Base-by-base conservation (phyloP, 768 basidiomycete genomes). In the Melanogaster broomeanus region DNA sequence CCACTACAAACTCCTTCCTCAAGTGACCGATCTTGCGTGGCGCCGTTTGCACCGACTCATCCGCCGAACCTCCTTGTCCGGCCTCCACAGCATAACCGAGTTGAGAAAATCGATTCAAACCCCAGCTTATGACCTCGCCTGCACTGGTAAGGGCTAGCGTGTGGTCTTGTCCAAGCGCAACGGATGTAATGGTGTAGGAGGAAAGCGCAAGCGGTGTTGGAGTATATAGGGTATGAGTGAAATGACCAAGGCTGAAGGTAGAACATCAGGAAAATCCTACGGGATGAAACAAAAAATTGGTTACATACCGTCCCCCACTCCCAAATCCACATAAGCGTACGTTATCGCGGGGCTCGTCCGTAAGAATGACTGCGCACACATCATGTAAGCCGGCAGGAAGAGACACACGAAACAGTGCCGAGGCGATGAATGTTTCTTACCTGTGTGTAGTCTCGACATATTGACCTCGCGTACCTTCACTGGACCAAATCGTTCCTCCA, bases 111-210 rank as follows among this genome's bases (percentile, higher is more conserved):
- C 93, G 81, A 58, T 95, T 95, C 22, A 92, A 70, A 13, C 93
- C 97, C 91, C 94, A 98, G 21, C 86, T 93, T 34, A 87, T 81
- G 3, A 98, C 82, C 61, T 94, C 91, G 4, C 96, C 94, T 0
- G 77, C 65, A 22, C 75, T 80, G 0, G 93, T 95, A 25, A 98
- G 73, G 1, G 84, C 89, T 25, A 98, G 81, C 0, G 95, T 95
- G 64, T 98, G 97, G 61, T 99, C 97, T 66, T 96, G 96, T 11
- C 92, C 95, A 7, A 94, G 75, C 0, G 93, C 92, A 22, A 98
- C 80, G 13, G 83, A 74, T 6, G 76, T 71, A 27, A 94, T 78
- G 0, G 73, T 72, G 34, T 83, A 74, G 1, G 80, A 70, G 39
- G 88, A 74, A 27, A 83, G 79, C 1, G 78, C 63, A 15, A 90